Evolutionary conservation across 202 grass and related monocot genomes (phyloP).

Genomic region (Musa balbisiana): DNA sequence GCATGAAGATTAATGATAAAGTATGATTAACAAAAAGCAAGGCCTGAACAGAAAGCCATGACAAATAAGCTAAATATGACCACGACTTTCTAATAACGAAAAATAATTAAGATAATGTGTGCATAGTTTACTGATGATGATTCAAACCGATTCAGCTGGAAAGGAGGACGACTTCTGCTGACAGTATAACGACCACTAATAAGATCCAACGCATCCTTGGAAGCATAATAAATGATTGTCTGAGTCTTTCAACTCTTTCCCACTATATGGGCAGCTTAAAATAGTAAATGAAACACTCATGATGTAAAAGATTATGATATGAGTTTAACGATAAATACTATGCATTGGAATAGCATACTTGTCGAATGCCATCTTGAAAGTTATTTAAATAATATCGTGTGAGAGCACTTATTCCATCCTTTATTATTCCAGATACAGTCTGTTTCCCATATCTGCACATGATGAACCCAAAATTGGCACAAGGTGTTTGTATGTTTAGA

Average conservation of each 20-base stretch:
- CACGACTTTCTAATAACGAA: background rate
- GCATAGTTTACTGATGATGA: constrained; percentile 45
- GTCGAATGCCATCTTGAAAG: constrained; percentile 88
- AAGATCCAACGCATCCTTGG: constrained; percentile 87
- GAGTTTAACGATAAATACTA: background rate
- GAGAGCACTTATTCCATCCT: constrained; percentile 88
- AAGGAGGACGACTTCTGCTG: constrained; percentile 48
- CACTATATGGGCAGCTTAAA: too few relatives aligned
- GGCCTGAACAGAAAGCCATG: background rate
- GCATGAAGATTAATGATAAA: background rate
- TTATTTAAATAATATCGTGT: constrained; percentile 99
- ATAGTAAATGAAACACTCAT: too few relatives aligned
- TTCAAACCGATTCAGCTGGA: constrained; percentile 67
- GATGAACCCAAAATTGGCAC: constrained; percentile 22
- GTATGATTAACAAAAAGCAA: background rate
- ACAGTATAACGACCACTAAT: constrained; percentile 77
- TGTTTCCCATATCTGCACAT: constrained; percentile 77
- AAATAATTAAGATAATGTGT: background rate
- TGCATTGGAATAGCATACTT: constrained; percentile 33
- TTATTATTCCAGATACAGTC: constrained; percentile 84
- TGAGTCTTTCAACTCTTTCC: background rate
- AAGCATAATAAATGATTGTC: constrained; percentile 27
- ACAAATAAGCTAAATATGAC: background rate
- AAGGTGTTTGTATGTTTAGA: constrained; percentile 10
- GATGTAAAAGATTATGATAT: background rate